Evolutionary conservation across 768 basidiomycete genomes (phyloP), one percentile per base, ranked within the genome.

Genomic region (Leccinum broughii): DNA sequence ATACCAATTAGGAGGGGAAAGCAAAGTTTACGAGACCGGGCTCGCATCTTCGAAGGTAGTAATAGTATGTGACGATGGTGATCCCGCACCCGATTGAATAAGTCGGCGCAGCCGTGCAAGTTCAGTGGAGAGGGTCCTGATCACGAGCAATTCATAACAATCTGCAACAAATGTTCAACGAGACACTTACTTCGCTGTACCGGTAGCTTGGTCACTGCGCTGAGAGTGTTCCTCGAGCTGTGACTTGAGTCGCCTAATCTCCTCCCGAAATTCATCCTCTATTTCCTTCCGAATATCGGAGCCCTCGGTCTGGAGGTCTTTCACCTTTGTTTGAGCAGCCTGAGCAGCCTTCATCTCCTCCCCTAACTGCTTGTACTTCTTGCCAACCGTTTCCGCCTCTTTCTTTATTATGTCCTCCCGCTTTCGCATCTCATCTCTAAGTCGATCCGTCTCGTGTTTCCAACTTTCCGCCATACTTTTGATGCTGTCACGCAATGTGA

Each of bases 401-500:
- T 73, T 77, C 63, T 81, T 82, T 70, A 85, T 80, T 68, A 81
- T 83, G 57, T 89, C 87, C 70, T 95, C 92, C 56, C 88, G 78
- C 70, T 83, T 85, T 56, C 76, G 77, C 84, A 94, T 88, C 69
- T 94, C 92, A 53, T 87, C 85, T 51, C 83, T 78, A 14, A 95
- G 77, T 54, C 80, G 79, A 14, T 89, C 88, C 0, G 87, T 82
- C 55, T 95, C 93, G 11, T 79, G 70, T 65, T 90, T 88, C 83
- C 88, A 94, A 1, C 84, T 82, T 59, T 88, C 86, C 4, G 82
- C 79, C 71, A 95, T 83, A 7, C 81, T 78, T 70, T 89, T 90
- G 56, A 94, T 74, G 64, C 89, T 88, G 59, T 92, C 90, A 15
- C 89, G 83, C 54, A 95, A 75, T 0, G 87, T 88, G 62, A 86